phyloP scores from a whole-genome alignment of 2,329 filamentous ascomycete species.

The Paradendryphiella salina region DNA sequence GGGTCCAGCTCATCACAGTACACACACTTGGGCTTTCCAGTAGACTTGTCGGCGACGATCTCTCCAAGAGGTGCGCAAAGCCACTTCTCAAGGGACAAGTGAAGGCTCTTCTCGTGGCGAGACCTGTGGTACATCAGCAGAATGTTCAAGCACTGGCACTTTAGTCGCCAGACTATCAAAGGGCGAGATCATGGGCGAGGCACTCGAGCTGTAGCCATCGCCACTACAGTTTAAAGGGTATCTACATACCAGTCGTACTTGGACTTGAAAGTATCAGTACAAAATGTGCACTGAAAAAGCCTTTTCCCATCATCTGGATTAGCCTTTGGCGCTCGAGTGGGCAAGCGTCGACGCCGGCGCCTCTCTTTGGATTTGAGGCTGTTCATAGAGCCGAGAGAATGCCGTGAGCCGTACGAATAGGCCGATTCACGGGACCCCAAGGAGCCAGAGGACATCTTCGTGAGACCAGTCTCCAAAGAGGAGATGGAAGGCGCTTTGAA shows the following conservation, averaged over 20 bases:
- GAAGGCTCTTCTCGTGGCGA: slow-evolving; percentile 47
- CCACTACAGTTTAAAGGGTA: neutral
- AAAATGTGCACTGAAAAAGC: slow-evolving; percentile 47
- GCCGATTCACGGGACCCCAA: slow-evolving; percentile 59
- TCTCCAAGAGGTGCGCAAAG: slow-evolving; percentile 63
- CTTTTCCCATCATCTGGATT: slow-evolving; percentile 29
- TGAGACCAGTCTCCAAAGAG: slow-evolving; percentile 56
- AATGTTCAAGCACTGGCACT: neutral
- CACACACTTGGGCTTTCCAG: slow-evolving; percentile 61
- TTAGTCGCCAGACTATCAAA: too few species aligned
- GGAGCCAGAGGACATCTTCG: slow-evolving; percentile 57
- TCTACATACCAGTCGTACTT: slow-evolving; percentile 46
- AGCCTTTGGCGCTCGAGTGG: slow-evolving; percentile 43
- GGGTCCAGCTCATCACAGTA: slow-evolving; percentile 62
- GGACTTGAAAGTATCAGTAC: slow-evolving; percentile 47
- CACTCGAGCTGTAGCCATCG: too few species aligned
- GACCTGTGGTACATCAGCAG: slow-evolving; percentile 38
- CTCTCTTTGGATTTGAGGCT: slow-evolving; percentile 59
- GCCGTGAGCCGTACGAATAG: slow-evolving; percentile 60
- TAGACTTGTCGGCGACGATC: slow-evolving; percentile 59
- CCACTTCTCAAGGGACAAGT: slow-evolving; percentile 48
- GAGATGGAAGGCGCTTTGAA: slow-evolving; percentile 58
- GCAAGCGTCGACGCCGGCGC: slow-evolving; percentile 58
- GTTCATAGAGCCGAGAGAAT: slow-evolving; percentile 61
- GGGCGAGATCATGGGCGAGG: too few species aligned